Evolutionary conservation across 2,329 filamentous ascomycete genomes (phyloP).

Genomic region (Diplodia scrobiculata): DNA sequence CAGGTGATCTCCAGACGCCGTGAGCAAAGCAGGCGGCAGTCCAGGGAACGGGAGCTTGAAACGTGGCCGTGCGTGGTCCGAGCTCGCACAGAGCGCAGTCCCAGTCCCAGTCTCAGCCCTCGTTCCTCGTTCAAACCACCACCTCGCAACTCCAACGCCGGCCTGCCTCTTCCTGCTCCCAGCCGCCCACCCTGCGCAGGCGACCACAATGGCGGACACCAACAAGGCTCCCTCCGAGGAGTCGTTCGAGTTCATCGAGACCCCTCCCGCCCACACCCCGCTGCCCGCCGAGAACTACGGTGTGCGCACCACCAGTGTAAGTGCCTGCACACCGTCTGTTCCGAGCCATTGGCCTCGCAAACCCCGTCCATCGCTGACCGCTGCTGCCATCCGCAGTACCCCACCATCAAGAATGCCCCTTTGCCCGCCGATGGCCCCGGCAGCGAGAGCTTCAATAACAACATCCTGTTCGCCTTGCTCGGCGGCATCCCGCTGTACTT

Average conservation of each 20-base stretch:
- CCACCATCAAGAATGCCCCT: slow-evolving; percentile 89
- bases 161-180: slow-evolving; percentile 28
- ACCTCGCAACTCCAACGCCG: slow-evolving; percentile 2
- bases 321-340: slow-evolving; percentile 35
- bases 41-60: slow-evolving; percentile 27
- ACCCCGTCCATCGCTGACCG: slow-evolving; percentile 31
- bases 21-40: neutral
- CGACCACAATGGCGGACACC: slow-evolving; percentile 39
- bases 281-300: slow-evolving; percentile 59
- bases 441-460: slow-evolving; percentile 84
- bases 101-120: neutral
- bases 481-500: slow-evolving; percentile 74
- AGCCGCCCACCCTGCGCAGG: neutral
- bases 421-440: slow-evolving; percentile 86
- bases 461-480: slow-evolving; percentile 70
- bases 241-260: slow-evolving; percentile 68
- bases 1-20: slow-evolving; percentile 15
- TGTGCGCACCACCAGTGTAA: slow-evolving; percentile 63
- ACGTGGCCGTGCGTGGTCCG: slow-evolving; percentile 26
- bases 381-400: slow-evolving; percentile 61
- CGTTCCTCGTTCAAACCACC: slow-evolving; percentile 7
- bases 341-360: slow-evolving; percentile 40
- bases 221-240: slow-evolving; percentile 50
- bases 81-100: slow-evolving; percentile 14
- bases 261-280: slow-evolving; percentile 59